These are phyloP conservation scores for Dactylella cylindrospora DNA, from an alignment of 2,329 filamentous ascomycete species.

Conservation along the genomic window DNA sequence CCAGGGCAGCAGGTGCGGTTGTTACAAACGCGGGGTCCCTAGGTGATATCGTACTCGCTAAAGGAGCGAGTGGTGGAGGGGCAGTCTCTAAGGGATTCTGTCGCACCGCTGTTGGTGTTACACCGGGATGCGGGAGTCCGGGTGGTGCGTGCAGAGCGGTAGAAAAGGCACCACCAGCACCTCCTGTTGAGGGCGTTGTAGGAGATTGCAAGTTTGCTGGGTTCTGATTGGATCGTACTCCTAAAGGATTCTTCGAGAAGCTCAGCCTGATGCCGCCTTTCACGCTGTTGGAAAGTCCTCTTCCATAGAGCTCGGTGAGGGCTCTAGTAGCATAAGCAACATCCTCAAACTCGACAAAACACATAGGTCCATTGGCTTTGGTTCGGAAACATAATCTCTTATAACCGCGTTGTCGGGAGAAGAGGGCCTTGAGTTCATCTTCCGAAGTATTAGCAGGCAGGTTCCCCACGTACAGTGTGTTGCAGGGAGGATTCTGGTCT, in stretches of 20 bases:
- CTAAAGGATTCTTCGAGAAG: conserved; percentile 95
- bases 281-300: conserved; percentile 81
- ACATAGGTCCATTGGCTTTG: conserved; percentile 96
- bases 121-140: conserved; percentile 40
- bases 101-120: conserved; percentile 32
- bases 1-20: conserved; percentile 11
- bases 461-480: conserved; percentile 97
- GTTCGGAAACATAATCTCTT: conserved; percentile 93
- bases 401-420: conserved; percentile 90
- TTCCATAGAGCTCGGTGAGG: conserved; percentile 83
- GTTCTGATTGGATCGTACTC: conserved; percentile 69
- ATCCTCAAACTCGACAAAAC: conserved; percentile 97
- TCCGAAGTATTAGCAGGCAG: conserved; percentile 88
- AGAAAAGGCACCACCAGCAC: conserved; percentile 28
- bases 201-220: conserved; percentile 52
- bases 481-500: conserved; percentile 95
- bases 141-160: conserved; percentile 44
- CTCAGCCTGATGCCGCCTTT: conserved; percentile 94
- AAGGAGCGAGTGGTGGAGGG: conserved; percentile 17
- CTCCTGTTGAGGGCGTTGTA: conserved; percentile 24
- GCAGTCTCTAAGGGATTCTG: conserved; percentile 18
- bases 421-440: conserved; percentile 90
- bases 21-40: conserved; percentile 22
- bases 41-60: conserved; percentile 22
- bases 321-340: conserved; percentile 88